Percentiles rank a stretch among this genome's conserved stretches.
Evolutionary conservation across 768 basidiomycete species (phyloP).

Genomic region (Rickenella mellea): DNA sequence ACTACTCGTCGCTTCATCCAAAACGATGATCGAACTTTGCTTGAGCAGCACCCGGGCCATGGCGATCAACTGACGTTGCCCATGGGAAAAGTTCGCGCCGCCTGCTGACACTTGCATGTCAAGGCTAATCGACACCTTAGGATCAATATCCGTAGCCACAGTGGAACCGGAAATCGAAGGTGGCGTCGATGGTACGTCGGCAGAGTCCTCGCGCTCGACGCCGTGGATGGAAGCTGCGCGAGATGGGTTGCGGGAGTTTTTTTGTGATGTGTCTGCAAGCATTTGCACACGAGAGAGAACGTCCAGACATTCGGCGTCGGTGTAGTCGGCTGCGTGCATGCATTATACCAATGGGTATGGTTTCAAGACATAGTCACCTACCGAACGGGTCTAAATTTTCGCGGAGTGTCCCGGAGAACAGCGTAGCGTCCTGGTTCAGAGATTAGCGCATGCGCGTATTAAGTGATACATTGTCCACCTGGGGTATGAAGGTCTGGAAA

Average conservation of each 20-base stretch:
- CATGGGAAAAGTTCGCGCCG: slow-evolving; percentile 87
- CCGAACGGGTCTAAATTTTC: slow-evolving; percentile 72
- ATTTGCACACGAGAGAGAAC: slow-evolving; percentile 78
- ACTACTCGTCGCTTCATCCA: slow-evolving; percentile 80
- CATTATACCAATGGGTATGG: no score
- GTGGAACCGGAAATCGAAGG: not conserved
- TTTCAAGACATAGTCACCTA: no score
- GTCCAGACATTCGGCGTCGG: slow-evolving; percentile 71
- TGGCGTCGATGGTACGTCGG: slow-evolving; percentile 33
- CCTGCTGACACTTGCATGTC: slow-evolving; percentile 78
- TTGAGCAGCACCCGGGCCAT: slow-evolving; percentile 76
- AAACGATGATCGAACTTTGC: slow-evolving; percentile 63
- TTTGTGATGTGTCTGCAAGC: slow-evolving; percentile 41
- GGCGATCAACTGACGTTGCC: slow-evolving; percentile 80
- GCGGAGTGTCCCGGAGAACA: slow-evolving; percentile 74
- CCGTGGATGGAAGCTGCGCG: slow-evolving; percentile 33
- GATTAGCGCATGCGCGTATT: no score
- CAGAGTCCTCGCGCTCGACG: slow-evolving; percentile 7
- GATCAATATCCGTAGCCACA: slow-evolving; percentile 3
- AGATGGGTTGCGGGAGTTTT: slow-evolving; percentile 39
- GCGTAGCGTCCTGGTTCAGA: slow-evolving; percentile 57
- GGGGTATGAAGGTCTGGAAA: slow-evolving; percentile 29
- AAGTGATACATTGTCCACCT: no score
- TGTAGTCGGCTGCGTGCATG: slow-evolving; percentile 77
- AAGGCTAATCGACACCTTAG: slow-evolving; percentile 28